Conservation (phyloP, 2,329 filamentous ascomycete species). For the Rugonectria rugulosa region DNA sequence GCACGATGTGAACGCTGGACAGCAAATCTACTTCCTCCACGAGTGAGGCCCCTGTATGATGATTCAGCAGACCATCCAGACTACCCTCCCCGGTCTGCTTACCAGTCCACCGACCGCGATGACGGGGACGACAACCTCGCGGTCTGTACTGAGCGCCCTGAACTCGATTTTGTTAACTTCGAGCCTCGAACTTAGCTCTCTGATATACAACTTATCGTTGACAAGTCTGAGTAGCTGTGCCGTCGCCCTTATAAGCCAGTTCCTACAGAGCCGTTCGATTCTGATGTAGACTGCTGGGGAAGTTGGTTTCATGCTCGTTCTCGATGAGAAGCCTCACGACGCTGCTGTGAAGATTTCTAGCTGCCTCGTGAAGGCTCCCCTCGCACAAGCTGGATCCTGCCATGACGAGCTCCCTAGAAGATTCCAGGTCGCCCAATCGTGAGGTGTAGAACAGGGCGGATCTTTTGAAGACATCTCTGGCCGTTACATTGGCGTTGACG, state of each 20-base stretch:
- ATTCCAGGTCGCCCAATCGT: neutral
- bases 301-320: conserved; percentile 10
- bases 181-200: conserved; percentile 30
- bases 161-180: conserved; percentile 31
- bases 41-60: conserved; percentile 30
- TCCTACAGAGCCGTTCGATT: conserved; percentile 18
- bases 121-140: neutral
- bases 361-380: conserved; percentile 22
- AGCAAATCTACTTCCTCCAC: conserved; percentile 35
- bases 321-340: conserved; percentile 10
- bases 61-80: conserved; percentile 33
- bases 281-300: conserved; percentile 5
- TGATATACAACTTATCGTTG: too few relatives aligned
- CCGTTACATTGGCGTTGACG: neutral
- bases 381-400: conserved; percentile 6
- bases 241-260: conserved; percentile 4
- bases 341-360: conserved; percentile 17
- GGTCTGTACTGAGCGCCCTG: conserved; percentile 27
- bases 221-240: too few relatives aligned
- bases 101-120: too few relatives aligned
- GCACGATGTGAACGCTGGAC: too few relatives aligned
- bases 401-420: conserved; percentile 5
- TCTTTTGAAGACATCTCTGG: neutral
- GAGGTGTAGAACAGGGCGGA: conserved; percentile 12
- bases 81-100: conserved; percentile 25